These are phyloP conservation scores for Inga laurina DNA, from an alignment of 306 rosid species.

Conservation along the genomic window DNA sequence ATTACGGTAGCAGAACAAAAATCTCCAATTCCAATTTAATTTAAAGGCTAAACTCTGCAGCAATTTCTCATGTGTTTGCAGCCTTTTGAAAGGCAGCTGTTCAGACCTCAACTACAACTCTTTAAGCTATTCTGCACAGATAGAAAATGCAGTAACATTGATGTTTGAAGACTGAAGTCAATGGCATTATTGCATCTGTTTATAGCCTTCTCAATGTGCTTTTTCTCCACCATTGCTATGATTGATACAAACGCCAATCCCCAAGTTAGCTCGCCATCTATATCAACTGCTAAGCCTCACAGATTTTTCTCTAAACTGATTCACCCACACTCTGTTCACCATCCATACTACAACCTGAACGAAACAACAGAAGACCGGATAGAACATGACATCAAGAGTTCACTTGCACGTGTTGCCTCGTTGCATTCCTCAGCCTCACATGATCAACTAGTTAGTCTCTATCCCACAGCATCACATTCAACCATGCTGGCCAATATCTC, in stretches of 20 bases:
- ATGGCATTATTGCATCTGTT: constrained; percentile 19
- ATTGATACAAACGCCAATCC: not conserved
- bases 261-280: not conserved
- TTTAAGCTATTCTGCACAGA: constrained; percentile 1
- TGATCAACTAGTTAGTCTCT: not conserved
- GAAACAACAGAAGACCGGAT: constrained; percentile 32
- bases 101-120: constrained; percentile 10
- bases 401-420: constrained; percentile 33
- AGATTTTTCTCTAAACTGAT: constrained; percentile 42
- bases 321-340: constrained; percentile 33
- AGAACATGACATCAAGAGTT: constrained; percentile 32
- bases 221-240: constrained; percentile 30
- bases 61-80: not conserved
- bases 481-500: constrained; percentile 42
- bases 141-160: not conserved
- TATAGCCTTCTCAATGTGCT: constrained; percentile 31
- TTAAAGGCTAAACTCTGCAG: not conserved
- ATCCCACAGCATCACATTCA: not conserved
- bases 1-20: not conserved
- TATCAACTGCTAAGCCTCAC: constrained; percentile 27
- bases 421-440: constrained; percentile 19
- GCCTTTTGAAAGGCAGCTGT: constrained; percentile 9
- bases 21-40: not conserved
- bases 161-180: constrained; percentile 31
- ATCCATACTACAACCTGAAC: constrained; percentile 32